Evolutionary conservation across 768 basidiomycete species (phyloP).

Genomic region (Pleurotus tuoliensis): DNA sequence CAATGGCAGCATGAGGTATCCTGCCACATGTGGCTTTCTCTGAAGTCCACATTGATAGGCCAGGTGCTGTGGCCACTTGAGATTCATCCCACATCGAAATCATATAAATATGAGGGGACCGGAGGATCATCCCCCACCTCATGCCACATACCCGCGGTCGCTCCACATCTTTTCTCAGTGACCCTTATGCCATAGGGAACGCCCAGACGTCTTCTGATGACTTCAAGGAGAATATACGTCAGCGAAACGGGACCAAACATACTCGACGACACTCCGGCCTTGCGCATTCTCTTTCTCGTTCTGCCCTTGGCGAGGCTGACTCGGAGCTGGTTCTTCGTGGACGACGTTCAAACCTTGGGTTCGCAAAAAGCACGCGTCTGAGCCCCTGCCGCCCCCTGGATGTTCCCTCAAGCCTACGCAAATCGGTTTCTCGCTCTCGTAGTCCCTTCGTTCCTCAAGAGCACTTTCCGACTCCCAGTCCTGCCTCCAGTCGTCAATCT

Average conservation of each 20-base stretch:
- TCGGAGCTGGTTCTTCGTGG: not conserved
- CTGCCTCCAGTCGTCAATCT: no score
- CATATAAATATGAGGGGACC: not conserved
- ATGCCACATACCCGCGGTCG: not conserved
- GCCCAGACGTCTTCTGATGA: not conserved
- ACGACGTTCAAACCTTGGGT: not conserved
- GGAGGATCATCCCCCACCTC: not conserved
- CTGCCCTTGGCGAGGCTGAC: not conserved
- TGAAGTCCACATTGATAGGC: not conserved
- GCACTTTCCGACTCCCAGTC: no score
- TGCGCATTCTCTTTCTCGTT: no score
- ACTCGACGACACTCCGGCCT: not conserved
- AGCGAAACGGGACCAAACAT: not conserved
- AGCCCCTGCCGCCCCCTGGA: not conserved
- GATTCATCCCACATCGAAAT: not conserved
- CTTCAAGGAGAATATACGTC: not conserved
- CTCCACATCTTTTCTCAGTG: not conserved
- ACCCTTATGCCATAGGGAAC: not conserved
- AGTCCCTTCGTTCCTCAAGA: no score
- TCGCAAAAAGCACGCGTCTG: not conserved
- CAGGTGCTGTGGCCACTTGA: not conserved
- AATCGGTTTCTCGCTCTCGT: no score
- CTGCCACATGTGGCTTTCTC: not conserved
- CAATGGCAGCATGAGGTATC: constrained; percentile 3
- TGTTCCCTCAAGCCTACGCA: not conserved